Evolutionary conservation across 1,284 basidiomycete species (phyloP).

Genomic region (Vanrija sp.): DNA sequence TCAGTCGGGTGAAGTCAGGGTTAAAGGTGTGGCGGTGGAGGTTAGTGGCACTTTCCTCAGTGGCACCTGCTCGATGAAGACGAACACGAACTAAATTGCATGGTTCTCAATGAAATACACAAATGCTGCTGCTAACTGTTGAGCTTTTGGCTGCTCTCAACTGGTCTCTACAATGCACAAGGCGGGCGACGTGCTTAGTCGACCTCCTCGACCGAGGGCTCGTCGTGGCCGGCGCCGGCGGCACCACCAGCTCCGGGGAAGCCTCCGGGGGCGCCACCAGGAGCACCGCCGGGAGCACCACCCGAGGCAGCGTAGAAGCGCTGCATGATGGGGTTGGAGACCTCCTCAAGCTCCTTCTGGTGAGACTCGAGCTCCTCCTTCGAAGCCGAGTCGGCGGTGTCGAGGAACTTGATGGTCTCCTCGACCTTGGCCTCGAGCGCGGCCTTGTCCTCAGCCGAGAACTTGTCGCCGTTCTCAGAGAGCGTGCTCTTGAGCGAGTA

Average conservation of each 20-base stretch:
- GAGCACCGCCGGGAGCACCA: slow-evolving; percentile 40
- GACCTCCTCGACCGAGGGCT: slow-evolving; percentile 58
- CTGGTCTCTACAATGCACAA: not conserved
- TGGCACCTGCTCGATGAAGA: no score
- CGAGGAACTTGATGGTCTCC: slow-evolving; percentile 88
- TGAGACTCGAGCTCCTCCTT: slow-evolving; percentile 93
- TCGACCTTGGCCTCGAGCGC: slow-evolving; percentile 80
- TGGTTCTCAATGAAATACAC: not conserved
- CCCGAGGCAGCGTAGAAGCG: slow-evolving; percentile 57
- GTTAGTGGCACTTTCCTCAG: no score
- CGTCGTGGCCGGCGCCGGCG: slow-evolving; percentile 51
- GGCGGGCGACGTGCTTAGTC: slow-evolving; percentile 45
- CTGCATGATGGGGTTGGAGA: slow-evolving; percentile 74
- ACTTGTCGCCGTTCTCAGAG: slow-evolving; percentile 78
- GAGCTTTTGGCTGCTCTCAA: not conserved
- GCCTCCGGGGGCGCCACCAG: slow-evolving; percentile 59
- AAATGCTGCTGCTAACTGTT: not conserved
- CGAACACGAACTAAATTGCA: not conserved
- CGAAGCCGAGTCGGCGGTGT: slow-evolving; percentile 71
- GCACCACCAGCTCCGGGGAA: slow-evolving; percentile 49
- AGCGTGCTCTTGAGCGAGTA: slow-evolving; percentile 95
- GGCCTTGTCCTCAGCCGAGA: slow-evolving; percentile 80
- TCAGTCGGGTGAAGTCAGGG: no score
- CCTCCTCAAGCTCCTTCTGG: slow-evolving; percentile 90
- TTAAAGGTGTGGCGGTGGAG: no score